phyloP scores from a whole-genome alignment of 148 eudicot genomes.

The Chenopodium berlandieri region DNA sequence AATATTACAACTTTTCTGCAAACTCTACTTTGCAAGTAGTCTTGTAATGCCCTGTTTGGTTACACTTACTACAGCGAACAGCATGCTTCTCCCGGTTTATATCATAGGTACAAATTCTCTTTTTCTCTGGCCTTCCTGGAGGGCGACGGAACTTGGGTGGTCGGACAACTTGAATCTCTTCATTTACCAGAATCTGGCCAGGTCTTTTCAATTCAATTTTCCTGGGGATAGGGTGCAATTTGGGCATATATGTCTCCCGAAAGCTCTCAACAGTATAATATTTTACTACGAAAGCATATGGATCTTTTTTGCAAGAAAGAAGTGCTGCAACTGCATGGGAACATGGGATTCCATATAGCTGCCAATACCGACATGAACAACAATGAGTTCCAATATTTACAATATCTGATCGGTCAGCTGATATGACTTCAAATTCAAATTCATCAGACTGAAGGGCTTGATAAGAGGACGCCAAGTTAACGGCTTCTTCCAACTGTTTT shows the following conservation, averaged over 20 bases:
- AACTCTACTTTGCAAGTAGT: slow-evolving; percentile 50
- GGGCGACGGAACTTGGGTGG: slow-evolving; percentile 59
- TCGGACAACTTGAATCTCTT: slow-evolving; percentile 35
- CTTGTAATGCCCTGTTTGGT: slow-evolving; percentile 65
- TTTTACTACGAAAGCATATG: slow-evolving; percentile 31
- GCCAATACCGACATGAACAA: slow-evolving; percentile 60
- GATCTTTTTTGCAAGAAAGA: slow-evolving; percentile 33
- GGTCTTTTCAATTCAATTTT: slow-evolving; percentile 46
- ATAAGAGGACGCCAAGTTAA: slow-evolving; percentile 34
- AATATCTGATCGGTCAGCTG: slow-evolving; percentile 47
- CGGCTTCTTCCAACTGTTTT: slow-evolving; percentile 42
- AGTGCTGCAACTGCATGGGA: slow-evolving; percentile 64
- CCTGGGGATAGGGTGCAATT: slow-evolving; percentile 38
- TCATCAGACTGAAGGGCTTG: slow-evolving; percentile 59
- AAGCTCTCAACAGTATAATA: slow-evolving; percentile 40
- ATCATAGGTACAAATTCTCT: slow-evolving; percentile 44
- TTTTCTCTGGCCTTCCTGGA: slow-evolving; percentile 66
- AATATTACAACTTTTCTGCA: slow-evolving; percentile 12
- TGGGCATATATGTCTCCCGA: slow-evolving; percentile 35
- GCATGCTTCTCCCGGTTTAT: slow-evolving; percentile 52
- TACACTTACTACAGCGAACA: slow-evolving; percentile 59
- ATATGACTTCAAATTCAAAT: slow-evolving; percentile 59
- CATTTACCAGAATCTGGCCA: slow-evolving; percentile 26
- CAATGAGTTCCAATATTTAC: slow-evolving; percentile 58
- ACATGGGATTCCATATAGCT: slow-evolving; percentile 55